Conservation (phyloP, 2,329 filamentous ascomycete species). For the Ophiostoma populinum region DNA sequence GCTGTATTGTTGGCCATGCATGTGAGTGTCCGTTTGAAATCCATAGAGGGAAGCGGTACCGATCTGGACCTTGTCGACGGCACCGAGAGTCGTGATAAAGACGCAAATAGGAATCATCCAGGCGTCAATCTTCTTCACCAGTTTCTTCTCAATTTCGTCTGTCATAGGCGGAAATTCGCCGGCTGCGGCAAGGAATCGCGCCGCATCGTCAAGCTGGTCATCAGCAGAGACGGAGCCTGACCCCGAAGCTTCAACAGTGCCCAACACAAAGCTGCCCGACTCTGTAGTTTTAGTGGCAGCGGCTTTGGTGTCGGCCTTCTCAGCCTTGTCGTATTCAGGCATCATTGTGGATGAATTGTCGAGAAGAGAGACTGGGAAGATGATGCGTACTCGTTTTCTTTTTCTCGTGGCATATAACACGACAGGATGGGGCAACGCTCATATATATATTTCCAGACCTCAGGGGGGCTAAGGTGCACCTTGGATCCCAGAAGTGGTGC, state of each 20-base stretch:
- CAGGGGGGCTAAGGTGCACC: too few relatives aligned
- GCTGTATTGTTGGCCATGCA: slow-evolving; percentile 3
- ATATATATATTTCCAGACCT: too few relatives aligned
- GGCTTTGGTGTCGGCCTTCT: not conserved
- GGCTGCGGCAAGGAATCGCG: not conserved
- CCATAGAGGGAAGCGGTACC: not conserved
- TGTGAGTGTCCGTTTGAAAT: not conserved
- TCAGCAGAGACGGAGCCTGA: not conserved
- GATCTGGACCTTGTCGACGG: not conserved
- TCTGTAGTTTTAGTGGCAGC: not conserved
- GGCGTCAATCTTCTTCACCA: not conserved
- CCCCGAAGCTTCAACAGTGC: not conserved
- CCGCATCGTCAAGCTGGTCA: not conserved
- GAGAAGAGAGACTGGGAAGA: not conserved
- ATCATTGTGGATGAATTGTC: not conserved
- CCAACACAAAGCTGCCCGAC: not conserved
- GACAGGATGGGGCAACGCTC: too few relatives aligned
- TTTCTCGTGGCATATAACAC: too few relatives aligned
- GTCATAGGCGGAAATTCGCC: not conserved
- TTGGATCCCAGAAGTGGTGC: too few relatives aligned
- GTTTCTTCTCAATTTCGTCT: not conserved
- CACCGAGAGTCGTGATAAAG: not conserved
- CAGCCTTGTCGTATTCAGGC: not conserved
- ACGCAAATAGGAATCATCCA: not conserved
- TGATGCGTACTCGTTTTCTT: too few relatives aligned